Evolutionary conservation across 225 moss, liverwort and hornwort species (phyloP), one percentile per base, ranked within the genome.

Genomic region (Pseudisothecium myosuroides): DNA sequence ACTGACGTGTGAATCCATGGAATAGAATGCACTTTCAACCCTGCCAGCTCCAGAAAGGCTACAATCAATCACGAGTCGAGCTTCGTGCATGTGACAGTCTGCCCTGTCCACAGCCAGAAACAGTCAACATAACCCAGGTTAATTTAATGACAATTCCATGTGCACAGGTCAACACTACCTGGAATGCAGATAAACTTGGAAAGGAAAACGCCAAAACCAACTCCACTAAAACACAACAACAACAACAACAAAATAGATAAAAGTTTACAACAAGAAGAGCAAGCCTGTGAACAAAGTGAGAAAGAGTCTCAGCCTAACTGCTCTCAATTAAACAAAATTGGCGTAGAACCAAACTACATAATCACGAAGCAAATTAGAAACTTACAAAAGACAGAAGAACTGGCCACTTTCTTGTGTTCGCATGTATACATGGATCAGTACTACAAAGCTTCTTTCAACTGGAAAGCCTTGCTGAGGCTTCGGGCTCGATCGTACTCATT

Each of bases 401-500:
- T 83, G 86, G 63, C 62, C 60, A 87, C 78, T 85, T 88, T 50
- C 56, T 61, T 80, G 61, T 39, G 62, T 80, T 49, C 62, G 68
- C 65, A 69, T 75, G 80, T 49, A 62, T 41, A 86, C 28, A 80
- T 54, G 71, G 43, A 90, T 31, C 81, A 87, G 65, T 55, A 28
- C 84, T 92, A 99, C 87, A 99, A 88, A 63, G 99, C 99, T 88
- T 99, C 99, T 90, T 89, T 97, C 43, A 99, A 91, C 85, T 99
- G 99, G 81, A 99, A 99, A 65, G 91, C 93, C 91, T 95, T 99
- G 65, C 90, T 94, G 41, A 99, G 90, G 78, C 94, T 95, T 56
- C 95, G 94, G 23, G 99, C 99, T 88, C 96, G 93, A 91, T 99
- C 99, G 55, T 99, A 99, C 92, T 99, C 96, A 68, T 99, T 99